Evolutionary conservation across 1,284 basidiomycete species (phyloP).

Genomic region (Melampsora americana): DNA sequence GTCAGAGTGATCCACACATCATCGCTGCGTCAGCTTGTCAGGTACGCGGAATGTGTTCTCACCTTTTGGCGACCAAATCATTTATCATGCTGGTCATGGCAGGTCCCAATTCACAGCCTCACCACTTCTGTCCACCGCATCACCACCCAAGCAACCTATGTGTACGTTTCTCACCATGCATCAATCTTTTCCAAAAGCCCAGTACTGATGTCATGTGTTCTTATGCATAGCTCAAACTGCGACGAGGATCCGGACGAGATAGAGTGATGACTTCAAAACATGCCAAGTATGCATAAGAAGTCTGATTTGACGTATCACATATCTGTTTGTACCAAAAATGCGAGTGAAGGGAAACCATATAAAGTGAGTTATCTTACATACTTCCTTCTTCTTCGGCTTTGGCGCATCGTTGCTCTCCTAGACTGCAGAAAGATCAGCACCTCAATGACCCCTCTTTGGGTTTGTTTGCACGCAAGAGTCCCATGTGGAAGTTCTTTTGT

Average conservation of each 20-base stretch:
- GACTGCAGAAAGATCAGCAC: too few species aligned
- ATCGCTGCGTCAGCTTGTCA: constrained; percentile 37
- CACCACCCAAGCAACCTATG: constrained; percentile 31
- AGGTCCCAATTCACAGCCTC: constrained; percentile 39
- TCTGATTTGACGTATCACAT: too few species aligned
- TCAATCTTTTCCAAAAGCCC: not conserved
- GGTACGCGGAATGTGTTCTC: not conserved
- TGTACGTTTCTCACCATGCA: not conserved
- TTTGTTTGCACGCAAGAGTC: too few species aligned
- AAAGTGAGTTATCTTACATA: too few species aligned
- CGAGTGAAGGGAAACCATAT: too few species aligned
- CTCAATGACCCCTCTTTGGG: too few species aligned
- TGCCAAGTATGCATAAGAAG: too few species aligned
- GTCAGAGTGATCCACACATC: constrained; percentile 32
- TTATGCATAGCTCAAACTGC: not conserved
- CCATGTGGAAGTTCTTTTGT: too few species aligned
- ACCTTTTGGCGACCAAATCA: not conserved
- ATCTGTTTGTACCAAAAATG: too few species aligned
- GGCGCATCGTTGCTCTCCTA: too few species aligned
- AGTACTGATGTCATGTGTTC: not conserved
- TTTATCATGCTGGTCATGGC: not conserved
- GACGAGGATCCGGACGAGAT: not conserved
- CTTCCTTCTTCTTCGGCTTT: too few species aligned
- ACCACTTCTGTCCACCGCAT: constrained; percentile 36
- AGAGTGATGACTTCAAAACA: too few species aligned